Percentiles rank a stretch among this genome's conserved stretches.
Evolutionary conservation across 805 yeast species (phyloP).

Genomic region (Ogataea nakhonphanomensis): DNA sequence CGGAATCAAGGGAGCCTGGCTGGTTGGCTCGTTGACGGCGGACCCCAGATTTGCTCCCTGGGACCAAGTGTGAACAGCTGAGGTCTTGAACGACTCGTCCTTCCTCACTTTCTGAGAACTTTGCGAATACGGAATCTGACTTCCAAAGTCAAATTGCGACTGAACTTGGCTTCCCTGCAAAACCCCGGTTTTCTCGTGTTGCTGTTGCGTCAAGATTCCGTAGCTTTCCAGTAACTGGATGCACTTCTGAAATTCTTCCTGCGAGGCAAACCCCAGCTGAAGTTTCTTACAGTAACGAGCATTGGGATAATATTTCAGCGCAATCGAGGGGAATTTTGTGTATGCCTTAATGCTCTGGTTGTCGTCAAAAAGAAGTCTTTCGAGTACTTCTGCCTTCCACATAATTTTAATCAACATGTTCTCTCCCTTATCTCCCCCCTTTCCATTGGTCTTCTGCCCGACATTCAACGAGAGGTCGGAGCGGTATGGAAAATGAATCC

Average conservation of each 20-base stretch:
- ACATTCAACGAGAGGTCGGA: constrained; percentile 22
- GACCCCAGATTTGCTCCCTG: not conserved
- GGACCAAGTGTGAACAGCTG: constrained; percentile 5
- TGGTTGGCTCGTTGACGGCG: not conserved
- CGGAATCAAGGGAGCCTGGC: not conserved
- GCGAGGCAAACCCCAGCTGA: constrained; percentile 19
- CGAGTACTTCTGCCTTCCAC: constrained; percentile 25
- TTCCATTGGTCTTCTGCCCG: constrained; percentile 2
- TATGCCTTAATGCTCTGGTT: constrained; percentile 21
- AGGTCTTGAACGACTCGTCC: not conserved
- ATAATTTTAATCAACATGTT: constrained; percentile 17
- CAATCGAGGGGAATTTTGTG: constrained; percentile 24
- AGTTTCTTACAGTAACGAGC: constrained; percentile 14
- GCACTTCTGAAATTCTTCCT: constrained; percentile 15
- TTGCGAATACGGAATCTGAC: constrained; percentile 9
- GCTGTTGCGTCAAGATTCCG: constrained; percentile 15
- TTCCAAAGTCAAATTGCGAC: constrained; percentile 4
- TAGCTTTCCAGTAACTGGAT: constrained; percentile 14
- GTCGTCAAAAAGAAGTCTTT: constrained; percentile 20
- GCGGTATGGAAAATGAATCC: constrained; percentile 27
- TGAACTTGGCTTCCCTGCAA: constrained; percentile 1
- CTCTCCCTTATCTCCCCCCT: constrained; percentile 1
- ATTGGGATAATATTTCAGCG: constrained; percentile 21
- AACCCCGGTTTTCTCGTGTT: constrained; percentile 2
- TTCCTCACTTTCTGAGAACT: constrained; percentile 4